Evolutionary conservation across 768 basidiomycete species (phyloP), one percentile per base, ranked within the genome.

Genomic region (Neoboletus brunneissimus): DNA sequence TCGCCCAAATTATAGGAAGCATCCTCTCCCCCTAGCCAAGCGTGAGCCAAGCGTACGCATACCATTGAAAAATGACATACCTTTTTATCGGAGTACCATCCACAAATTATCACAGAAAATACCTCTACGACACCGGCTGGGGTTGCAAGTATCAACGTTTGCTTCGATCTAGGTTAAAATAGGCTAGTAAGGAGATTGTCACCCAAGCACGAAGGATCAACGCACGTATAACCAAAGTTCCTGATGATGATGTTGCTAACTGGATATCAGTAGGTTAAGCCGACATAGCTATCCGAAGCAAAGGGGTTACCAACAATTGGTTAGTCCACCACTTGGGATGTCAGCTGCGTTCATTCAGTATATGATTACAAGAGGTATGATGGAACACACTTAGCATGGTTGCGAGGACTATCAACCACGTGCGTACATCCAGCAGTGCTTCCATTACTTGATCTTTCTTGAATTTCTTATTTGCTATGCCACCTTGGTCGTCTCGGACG

Each of bases 401-500:
- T 20, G 66, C 61, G 38, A 73, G 55, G 20, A 71, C 58, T 9
- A 73, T 61, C 25, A 69, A 22, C 64, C 66, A 73, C 7, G 66
- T 70, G 38, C 64, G 66, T 15, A 59, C 51, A 48, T 73, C 64
- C 20, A 44, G 27, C n/a, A 40, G 8, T 40, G 38, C 38, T 20
- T 40, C 38, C 1, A 40, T 20, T n/a, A 55, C 43, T 54, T 51
- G 38, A 16, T 51, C 38, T 20, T 22, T 29, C 25, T 49, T 55
- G 20, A 55, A 54, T 37, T 38, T 40, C 48, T 54, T 51, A 5
- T 42, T 48, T 16, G 23, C 44, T 25, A 44, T 46, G 32, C 41
- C 54, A 23, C 29, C 42, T 68, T 69, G 67, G 47, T 76, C 75
- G 48, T 74, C 69, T 5, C 72, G 72, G 11, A 77, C 72, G 15